Evolutionary conservation across 768 basidiomycete species (phyloP).

Genomic region (Vishniacozyma victoriae): DNA sequence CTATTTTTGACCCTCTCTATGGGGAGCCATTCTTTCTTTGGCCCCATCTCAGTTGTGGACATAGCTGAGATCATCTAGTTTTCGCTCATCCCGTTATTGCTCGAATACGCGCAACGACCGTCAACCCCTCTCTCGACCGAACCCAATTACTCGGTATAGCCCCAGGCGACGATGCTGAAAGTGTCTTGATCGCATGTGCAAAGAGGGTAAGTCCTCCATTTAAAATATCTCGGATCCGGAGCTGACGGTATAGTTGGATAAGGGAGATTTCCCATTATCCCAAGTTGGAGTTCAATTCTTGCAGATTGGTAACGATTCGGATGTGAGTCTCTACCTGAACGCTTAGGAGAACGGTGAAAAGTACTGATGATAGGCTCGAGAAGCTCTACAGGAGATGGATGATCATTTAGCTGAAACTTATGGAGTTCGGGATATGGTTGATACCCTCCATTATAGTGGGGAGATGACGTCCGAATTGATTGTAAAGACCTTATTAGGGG

Average conservation of each 20-base stretch:
- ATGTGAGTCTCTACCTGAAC: constrained; percentile 17
- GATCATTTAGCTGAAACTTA: constrained; percentile 52
- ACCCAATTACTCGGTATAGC: constrained; percentile 39
- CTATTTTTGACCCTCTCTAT: too few relatives aligned
- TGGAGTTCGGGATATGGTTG: constrained; percentile 60
- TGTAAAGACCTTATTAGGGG: constrained; percentile 62
- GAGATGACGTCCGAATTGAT: constrained; percentile 52
- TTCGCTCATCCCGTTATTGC: constrained; percentile 21
- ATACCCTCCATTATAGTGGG: constrained; percentile 58
- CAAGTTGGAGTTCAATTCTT: constrained; percentile 69
- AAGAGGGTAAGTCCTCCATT: constrained; percentile 31
- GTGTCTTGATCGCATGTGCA: constrained; percentile 48
- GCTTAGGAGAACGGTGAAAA: neutral
- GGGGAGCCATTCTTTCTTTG: neutral
- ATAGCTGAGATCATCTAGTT: constrained; percentile 4
- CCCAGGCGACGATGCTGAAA: constrained; percentile 49
- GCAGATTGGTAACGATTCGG: constrained; percentile 55
- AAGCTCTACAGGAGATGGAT: constrained; percentile 56
- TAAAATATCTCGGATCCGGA: neutral
- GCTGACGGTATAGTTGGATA: constrained; percentile 49
- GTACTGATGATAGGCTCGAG: constrained; percentile 40
- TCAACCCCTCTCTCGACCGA: constrained; percentile 6
- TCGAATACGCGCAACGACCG: constrained; percentile 5
- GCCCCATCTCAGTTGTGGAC: neutral
- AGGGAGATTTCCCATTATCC: constrained; percentile 52